phyloP scores from a whole-genome alignment of 139 green algal species.

The Closterium sp. region DNA sequence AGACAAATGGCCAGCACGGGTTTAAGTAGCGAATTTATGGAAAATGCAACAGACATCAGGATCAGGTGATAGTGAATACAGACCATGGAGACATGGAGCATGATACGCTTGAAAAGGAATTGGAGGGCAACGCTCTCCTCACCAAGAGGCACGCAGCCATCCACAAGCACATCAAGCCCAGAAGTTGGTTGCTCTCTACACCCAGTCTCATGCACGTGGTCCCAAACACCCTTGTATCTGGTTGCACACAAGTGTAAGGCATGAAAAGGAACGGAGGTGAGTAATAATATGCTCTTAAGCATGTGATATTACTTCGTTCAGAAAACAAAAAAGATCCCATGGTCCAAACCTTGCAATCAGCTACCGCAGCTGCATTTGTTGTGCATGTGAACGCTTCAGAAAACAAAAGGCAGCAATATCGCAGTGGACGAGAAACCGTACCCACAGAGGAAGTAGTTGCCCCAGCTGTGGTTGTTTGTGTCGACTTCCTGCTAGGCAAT shows the following conservation, averaged over 20 bases:
- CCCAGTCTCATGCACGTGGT: not conserved
- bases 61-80: no score
- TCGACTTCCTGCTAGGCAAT: constrained; percentile 73
- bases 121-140: not conserved
- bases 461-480: constrained; percentile 77
- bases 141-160: constrained; percentile 83
- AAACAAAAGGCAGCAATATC: not conserved
- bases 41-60: not conserved
- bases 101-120: not conserved
- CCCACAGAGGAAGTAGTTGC: constrained; percentile 90
- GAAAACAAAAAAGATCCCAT: not conserved
- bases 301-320: not conserved
- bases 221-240: constrained; percentile 60
- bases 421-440: constrained; percentile 63
- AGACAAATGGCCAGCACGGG: not conserved
- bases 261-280: not conserved
- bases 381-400: no score
- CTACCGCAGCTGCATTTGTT: no score
- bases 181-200: constrained; percentile 41
- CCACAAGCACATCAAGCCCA: constrained; percentile 80
- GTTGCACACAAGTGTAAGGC: constrained; percentile 29
- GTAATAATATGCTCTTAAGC: no score
- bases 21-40: no score
- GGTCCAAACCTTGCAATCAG: not conserved
- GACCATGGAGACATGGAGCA: not conserved